Conservation (phyloP, 192 early-diverging fungal species). For the Irineochytrium annulatum region DNA sequence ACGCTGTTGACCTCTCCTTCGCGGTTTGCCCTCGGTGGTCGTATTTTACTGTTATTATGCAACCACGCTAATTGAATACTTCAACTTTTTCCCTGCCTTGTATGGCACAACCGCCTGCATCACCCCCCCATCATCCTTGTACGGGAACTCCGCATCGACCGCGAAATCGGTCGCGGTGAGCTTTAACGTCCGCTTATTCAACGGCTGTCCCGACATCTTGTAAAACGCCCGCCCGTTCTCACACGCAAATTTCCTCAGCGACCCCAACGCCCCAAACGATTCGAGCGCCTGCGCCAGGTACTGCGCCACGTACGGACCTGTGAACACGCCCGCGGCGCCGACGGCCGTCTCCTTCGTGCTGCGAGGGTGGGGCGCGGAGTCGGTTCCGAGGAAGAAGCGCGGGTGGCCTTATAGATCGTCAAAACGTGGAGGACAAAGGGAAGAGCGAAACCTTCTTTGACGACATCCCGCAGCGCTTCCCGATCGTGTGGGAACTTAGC, state of each 20-base stretch:
- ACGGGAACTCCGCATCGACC: conserved; percentile 54
- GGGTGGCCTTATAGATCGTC: conserved; percentile 61
- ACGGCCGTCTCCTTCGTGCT: conserved; percentile 77
- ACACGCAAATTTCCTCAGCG: conserved; percentile 76
- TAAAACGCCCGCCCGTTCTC: conserved; percentile 85
- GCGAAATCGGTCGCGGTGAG: conserved; percentile 31
- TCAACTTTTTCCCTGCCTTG: conserved; percentile 58
- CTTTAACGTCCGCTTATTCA: conserved; percentile 36
- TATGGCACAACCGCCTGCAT: conserved; percentile 76
- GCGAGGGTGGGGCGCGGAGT: conserved; percentile 92
- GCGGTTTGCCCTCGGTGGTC: too few relatives aligned
- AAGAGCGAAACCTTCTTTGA: conserved; percentile 58
- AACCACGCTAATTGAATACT: too few relatives aligned
- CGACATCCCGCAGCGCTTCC: conserved; percentile 74
- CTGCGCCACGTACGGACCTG: conserved; percentile 75
- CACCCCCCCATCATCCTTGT: conserved; percentile 44
- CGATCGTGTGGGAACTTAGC: conserved; percentile 94
- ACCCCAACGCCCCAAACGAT: conserved; percentile 76
- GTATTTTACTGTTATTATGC: too few relatives aligned
- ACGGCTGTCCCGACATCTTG: conserved; percentile 51
- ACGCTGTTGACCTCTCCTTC: too few relatives aligned
- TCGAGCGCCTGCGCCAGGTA: conserved; percentile 90
- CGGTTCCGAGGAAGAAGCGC: conserved; percentile 95
- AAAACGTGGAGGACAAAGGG: neutral
- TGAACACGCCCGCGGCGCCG: conserved; percentile 89